These are phyloP conservation scores for Rhazya stricta DNA, from an alignment of 257 asterid genomes.

Conservation along the genomic window DNA sequence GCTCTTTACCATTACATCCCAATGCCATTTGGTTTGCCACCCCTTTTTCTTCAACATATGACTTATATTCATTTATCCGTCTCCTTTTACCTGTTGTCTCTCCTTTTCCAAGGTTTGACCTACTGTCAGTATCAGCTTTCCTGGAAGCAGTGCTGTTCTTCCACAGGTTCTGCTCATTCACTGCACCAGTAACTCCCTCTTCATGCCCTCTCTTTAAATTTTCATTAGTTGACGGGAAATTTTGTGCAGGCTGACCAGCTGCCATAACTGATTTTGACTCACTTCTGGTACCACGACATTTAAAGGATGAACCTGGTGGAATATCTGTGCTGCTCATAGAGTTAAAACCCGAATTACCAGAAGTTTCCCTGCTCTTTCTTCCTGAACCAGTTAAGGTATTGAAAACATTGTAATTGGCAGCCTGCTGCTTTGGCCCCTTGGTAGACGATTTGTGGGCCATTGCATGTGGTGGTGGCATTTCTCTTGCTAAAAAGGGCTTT, in stretches of 20 bases:
- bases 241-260: conserved; percentile 18
- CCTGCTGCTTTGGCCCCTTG: conserved; percentile 24
- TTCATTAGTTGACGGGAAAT: conserved; percentile 18
- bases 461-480: conserved; percentile 33
- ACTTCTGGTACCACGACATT: conserved; percentile 17
- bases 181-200: conserved; percentile 10
- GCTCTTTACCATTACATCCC: conserved; percentile 16
- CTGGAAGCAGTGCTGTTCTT: background rate
- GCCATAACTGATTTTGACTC: conserved; percentile 10
- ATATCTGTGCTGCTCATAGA: conserved; percentile 6
- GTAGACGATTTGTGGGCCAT: conserved; percentile 7
- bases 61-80: conserved; percentile 22
- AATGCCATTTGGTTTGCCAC: conserved; percentile 14
- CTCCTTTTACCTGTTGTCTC: conserved; percentile 39
- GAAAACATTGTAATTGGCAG: background rate
- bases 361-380: conserved; percentile 13
- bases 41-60: conserved; percentile 15
- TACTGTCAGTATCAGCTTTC: conserved; percentile 22
- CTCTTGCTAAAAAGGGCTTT: conserved; percentile 43
- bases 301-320: conserved; percentile 10
- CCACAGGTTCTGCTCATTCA: conserved; percentile 6
- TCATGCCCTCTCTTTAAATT: conserved; percentile 26
- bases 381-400: conserved; percentile 18
- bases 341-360: conserved; percentile 8
- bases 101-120: conserved; percentile 17